Conservation (phyloP, 2,329 filamentous ascomycete genomes). For the Trichoderma gracile region DNA sequence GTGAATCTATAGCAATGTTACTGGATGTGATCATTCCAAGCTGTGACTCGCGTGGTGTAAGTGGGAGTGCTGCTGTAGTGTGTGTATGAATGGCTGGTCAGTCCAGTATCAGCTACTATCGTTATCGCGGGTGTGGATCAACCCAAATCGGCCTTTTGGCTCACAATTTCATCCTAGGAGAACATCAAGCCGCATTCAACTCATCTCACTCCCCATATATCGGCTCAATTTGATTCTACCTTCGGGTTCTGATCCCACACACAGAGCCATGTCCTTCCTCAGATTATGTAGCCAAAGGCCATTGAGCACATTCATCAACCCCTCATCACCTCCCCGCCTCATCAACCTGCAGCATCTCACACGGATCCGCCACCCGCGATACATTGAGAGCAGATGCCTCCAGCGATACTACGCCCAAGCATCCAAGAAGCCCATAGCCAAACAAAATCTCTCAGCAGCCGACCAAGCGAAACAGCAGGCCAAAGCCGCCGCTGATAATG, state of each 20-base stretch:
- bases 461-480: constrained; percentile 36
- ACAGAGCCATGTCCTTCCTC: constrained; percentile 19
- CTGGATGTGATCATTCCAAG: too few species aligned
- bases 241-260: background rate
- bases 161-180: background rate
- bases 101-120: constrained; percentile 6
- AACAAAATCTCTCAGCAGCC: constrained; percentile 27
- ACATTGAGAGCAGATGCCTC: constrained; percentile 30
- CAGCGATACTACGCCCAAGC: constrained; percentile 33
- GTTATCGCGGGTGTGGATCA: constrained; percentile 19
- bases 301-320: background rate
- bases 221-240: background rate
- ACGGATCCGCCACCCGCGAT: constrained; percentile 20
- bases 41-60: too few species aligned
- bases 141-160: background rate
- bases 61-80: background rate
- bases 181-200: background rate
- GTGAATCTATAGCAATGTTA: too few species aligned
- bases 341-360: background rate
- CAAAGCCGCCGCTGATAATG: constrained; percentile 32
- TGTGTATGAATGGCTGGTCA: background rate
- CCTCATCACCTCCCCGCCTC: background rate
- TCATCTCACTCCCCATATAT: background rate
- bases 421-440: constrained; percentile 19
- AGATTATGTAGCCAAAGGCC: constrained; percentile 1